A percentile compares a stretch with the other conserved stretches of the same genome.
Evolutionary conservation across 441 rosid species (phyloP).

Genomic region (Raphanus hybrid): DNA sequence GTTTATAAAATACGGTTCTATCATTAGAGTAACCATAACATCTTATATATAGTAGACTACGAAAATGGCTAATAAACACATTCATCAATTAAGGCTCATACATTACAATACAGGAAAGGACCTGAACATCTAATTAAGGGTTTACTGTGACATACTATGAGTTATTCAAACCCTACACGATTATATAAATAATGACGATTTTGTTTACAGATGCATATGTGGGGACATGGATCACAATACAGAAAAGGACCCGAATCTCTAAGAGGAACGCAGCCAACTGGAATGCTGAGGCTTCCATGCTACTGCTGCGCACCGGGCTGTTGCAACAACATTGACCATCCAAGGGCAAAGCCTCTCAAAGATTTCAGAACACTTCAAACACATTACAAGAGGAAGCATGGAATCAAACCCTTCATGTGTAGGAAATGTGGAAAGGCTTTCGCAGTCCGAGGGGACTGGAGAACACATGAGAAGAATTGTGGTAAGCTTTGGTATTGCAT

Average conservation of each 20-base stretch:
- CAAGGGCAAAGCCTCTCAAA: conserved; percentile 82
- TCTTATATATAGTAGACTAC: conserved; percentile 8
- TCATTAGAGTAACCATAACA: conserved; percentile 26
- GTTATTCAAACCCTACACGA: conserved; percentile 22
- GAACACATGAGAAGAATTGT: conserved; percentile 93
- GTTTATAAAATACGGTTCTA: too few species aligned
- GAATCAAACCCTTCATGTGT: conserved; percentile 83
- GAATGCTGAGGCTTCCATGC: conserved; percentile 88
- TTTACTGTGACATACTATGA: conserved; percentile 4
- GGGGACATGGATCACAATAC: conserved; percentile 91
- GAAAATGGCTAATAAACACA: conserved; percentile 1
- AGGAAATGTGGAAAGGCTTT: conserved; percentile 88
- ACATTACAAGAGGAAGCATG: conserved; percentile 89
- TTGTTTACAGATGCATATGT: conserved; percentile 81
- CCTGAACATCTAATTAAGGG: not conserved
- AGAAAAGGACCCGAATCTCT: conserved; percentile 6
- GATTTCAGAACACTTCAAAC: conserved; percentile 91
- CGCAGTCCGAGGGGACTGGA: conserved; percentile 89
- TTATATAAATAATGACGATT: conserved; percentile 10
- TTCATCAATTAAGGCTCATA: conserved; percentile 14
- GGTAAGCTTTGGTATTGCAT: conserved; percentile 96
- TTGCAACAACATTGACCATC: conserved; percentile 86
- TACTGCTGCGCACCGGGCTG: conserved; percentile 85
- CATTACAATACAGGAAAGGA: conserved; percentile 10
- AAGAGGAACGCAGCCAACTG: conserved; percentile 54